Conservation (phyloP, 805 yeast species). For the Deakozyma indianensis region DNA sequence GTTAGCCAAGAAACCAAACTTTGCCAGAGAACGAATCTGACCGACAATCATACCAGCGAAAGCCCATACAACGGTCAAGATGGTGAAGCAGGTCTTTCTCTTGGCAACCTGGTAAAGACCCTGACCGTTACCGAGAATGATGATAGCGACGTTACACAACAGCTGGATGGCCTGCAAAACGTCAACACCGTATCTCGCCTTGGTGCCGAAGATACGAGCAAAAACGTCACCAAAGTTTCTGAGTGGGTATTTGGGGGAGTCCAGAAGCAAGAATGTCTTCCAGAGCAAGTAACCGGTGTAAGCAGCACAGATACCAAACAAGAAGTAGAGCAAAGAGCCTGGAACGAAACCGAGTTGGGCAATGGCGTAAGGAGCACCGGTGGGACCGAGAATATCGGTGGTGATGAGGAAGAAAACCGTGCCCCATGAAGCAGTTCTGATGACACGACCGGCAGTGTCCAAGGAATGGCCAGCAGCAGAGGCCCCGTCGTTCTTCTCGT, state of each 20-base stretch:
- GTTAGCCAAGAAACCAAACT: constrained; percentile 29
- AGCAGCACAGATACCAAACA: constrained; percentile 29
- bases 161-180: constrained; percentile 28
- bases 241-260: constrained; percentile 30
- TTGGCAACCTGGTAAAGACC: constrained; percentile 25
- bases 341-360: constrained; percentile 32
- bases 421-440: no score
- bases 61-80: constrained; percentile 30
- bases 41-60: constrained; percentile 30
- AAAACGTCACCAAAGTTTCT: constrained; percentile 30
- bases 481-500: no score
- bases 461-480: no score
- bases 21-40: constrained; percentile 27
- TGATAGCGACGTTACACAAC: constrained; percentile 29
- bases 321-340: constrained; percentile 27
- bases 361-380: constrained; percentile 32
- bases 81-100: constrained; percentile 24
- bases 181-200: constrained; percentile 22
- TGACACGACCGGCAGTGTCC: no score
- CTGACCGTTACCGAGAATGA: constrained; percentile 29
- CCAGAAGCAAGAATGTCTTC: constrained; percentile 23
- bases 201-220: constrained; percentile 25
- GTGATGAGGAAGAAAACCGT: constrained; percentile 35
- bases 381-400: constrained; percentile 34
- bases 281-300: constrained; percentile 28